Evolutionary conservation across 257 asterid species (phyloP).

Genomic region (Petunia axillaris): DNA sequence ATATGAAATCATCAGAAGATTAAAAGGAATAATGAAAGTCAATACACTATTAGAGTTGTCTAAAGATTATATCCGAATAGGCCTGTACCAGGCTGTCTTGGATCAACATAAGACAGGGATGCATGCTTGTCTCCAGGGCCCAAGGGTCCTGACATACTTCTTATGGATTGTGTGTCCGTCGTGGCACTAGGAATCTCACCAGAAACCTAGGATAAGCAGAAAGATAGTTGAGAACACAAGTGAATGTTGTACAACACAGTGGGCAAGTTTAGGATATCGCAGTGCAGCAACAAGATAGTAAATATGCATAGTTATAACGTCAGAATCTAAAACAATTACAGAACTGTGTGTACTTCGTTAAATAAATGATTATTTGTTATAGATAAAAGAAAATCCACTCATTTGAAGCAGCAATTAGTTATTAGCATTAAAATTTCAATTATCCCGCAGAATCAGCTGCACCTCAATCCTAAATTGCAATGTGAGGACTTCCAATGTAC

Average conservation of each 20-base stretch:
- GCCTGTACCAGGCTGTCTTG: conserved; percentile 83
- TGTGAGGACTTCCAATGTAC: neutral
- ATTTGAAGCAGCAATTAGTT: neutral
- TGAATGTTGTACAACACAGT: too few species aligned
- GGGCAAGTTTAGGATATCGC: too few species aligned
- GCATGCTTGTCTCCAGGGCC: conserved; percentile 86
- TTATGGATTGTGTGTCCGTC: conserved; percentile 76
- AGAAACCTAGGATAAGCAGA: conserved; percentile 53
- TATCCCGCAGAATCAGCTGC: conserved; percentile 1
- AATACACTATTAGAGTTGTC: neutral
- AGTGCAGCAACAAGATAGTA: neutral
- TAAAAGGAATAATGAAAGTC: neutral
- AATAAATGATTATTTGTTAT: neutral
- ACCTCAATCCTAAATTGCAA: conserved; percentile 4
- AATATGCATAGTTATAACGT: neutral
- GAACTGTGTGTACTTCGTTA: neutral
- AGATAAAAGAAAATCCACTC: neutral
- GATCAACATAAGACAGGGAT: conserved; percentile 73
- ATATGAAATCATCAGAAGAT: conserved; percentile 23
- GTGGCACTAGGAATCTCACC: conserved; percentile 81
- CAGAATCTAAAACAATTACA: neutral
- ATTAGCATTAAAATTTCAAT: conserved; percentile 5
- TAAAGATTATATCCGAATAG: neutral
- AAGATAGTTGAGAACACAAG: neutral
- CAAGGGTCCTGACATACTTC: conserved; percentile 96